Evolutionary conservation across 306 rosid genomes (phyloP).

Genomic region (Vigna angularis): DNA sequence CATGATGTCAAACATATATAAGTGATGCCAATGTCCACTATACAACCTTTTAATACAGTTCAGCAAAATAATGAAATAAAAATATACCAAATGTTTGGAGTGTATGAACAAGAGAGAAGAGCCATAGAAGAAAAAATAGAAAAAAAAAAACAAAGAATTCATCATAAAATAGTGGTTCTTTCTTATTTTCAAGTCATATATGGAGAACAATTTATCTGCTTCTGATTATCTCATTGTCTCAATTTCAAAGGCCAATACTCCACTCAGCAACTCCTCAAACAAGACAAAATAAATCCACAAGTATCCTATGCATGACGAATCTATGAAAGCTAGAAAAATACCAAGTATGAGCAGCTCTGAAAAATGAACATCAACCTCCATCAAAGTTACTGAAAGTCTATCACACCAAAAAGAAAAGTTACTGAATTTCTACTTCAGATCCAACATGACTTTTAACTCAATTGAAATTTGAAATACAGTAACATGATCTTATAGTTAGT

Average conservation of each 20-base stretch:
- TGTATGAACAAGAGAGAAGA: too few relatives aligned
- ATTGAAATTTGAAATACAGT: not conserved
- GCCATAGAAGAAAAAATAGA: too few relatives aligned
- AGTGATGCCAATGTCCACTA: not conserved
- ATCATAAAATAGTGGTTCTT: too few relatives aligned
- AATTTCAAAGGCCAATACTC: too few relatives aligned
- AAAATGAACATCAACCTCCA: not conserved
- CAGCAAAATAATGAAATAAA: not conserved
- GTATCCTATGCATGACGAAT: not conserved
- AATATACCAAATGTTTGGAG: too few relatives aligned
- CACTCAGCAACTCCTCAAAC: not conserved
- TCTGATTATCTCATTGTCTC: too few relatives aligned
- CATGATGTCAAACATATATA: not conserved
- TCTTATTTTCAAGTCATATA: too few relatives aligned
- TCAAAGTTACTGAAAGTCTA: not conserved
- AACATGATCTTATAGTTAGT: not conserved
- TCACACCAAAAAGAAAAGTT: not conserved
- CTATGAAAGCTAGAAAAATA: not conserved
- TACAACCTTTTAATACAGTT: not conserved
- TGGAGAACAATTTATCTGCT: too few relatives aligned
- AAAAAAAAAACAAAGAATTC: too few relatives aligned
- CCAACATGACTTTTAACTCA: constrained; percentile 5
- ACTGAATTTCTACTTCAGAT: not conserved
- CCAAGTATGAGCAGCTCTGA: not conserved
- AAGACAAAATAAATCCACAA: not conserved